Evolutionary conservation across 257 asterid genomes (phyloP).

Genomic region (Solanum microdontum): DNA sequence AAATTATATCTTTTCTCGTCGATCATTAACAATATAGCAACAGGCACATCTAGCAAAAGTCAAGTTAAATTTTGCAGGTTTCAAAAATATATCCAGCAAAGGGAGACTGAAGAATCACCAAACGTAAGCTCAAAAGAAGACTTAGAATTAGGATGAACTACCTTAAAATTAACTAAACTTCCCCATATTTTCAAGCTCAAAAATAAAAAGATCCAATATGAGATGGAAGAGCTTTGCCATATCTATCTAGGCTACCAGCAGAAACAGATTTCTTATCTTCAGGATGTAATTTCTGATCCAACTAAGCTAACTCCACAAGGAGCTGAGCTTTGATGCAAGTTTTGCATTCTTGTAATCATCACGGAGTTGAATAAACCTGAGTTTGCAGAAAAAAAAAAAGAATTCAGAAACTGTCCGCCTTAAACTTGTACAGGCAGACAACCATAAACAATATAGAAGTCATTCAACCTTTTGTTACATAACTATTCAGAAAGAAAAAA

Average conservation of each 20-base stretch:
- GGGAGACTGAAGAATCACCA: neutral
- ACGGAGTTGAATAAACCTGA: constrained; percentile 13
- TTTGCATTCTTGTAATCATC: constrained; percentile 15
- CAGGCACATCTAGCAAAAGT: neutral
- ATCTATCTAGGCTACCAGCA: neutral
- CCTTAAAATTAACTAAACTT: neutral
- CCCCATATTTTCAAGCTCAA: neutral
- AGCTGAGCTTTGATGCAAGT: constrained; percentile 7
- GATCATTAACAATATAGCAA: neutral
- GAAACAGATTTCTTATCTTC: neutral
- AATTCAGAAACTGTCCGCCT: neutral
- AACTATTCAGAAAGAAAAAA: neutral
- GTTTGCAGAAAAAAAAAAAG: neutral
- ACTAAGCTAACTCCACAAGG: constrained; percentile 5
- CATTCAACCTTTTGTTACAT: neutral
- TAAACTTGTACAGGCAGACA: neutral
- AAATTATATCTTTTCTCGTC: neutral
- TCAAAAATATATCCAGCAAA: neutral
- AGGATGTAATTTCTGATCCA: neutral
- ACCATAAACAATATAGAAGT: neutral
- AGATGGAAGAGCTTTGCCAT: neutral
- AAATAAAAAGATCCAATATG: neutral
- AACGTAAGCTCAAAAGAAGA: neutral
- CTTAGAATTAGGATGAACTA: neutral
- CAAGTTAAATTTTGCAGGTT: neutral